Conservation (phyloP, 306 rosid species). For the Alnus rubra region DNA sequence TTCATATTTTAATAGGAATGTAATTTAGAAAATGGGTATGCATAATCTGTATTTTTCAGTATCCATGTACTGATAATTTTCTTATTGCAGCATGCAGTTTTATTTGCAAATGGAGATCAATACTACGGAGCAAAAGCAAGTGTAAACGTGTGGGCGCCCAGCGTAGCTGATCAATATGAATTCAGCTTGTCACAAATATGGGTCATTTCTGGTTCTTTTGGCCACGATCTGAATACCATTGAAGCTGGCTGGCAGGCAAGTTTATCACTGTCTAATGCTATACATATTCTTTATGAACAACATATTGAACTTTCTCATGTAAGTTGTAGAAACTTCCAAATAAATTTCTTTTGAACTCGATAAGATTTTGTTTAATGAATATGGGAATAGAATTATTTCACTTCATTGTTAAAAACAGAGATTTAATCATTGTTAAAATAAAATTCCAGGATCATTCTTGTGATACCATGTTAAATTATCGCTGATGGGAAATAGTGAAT, state of each 20-base stretch:
- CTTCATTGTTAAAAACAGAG: not conserved
- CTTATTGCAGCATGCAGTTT: conserved; percentile 84
- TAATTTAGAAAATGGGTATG: not conserved
- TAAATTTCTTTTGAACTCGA: not conserved
- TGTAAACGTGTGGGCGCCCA: conserved; percentile 89
- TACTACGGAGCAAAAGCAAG: conserved; percentile 95
- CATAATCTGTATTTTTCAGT: not conserved
- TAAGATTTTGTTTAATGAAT: not conserved
- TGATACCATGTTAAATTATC: no score
- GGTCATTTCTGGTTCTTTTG: conserved; percentile 96
- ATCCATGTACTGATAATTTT: conserved; percentile 7
- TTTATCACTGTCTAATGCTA: conserved; percentile 5
- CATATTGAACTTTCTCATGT: not conserved
- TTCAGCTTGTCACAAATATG: conserved; percentile 97
- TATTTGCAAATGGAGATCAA: conserved; percentile 90
- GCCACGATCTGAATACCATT: conserved; percentile 83
- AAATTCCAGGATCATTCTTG: no score
- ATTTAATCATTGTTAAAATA: not conserved
- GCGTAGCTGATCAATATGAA: conserved; percentile 71
- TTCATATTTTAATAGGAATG: conserved; percentile 8
- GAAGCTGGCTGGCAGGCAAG: conserved; percentile 99
- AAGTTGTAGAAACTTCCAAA: not conserved
- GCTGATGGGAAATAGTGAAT: no score
- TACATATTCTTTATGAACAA: not conserved
- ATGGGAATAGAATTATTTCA: not conserved